Evolutionary conservation across 768 basidiomycete species (phyloP).

Genomic region (Gloeophyllum trabeum): DNA sequence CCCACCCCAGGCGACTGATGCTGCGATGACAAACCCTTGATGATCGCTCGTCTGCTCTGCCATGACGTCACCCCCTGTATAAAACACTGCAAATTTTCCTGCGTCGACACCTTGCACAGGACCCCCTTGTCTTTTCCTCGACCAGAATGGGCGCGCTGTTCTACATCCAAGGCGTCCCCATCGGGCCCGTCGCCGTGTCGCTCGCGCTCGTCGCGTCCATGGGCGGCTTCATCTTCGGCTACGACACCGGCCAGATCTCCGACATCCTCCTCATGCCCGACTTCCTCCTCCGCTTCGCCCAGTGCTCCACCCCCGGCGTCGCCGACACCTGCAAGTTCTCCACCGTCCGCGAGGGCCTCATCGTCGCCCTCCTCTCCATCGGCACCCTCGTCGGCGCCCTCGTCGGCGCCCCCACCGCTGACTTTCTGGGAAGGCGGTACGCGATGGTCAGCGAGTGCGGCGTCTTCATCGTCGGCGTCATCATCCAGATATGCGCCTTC

Average conservation of each 20-base stretch:
- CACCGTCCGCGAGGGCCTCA: constrained; percentile 48
- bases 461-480: constrained; percentile 48
- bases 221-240: constrained; percentile 40
- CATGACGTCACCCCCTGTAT: too few species aligned
- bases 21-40: too few species aligned
- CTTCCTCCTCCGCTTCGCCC: constrained; percentile 53
- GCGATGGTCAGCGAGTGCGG: constrained; percentile 55
- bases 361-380: constrained; percentile 61
- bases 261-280: constrained; percentile 67
- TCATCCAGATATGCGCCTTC: constrained; percentile 42
- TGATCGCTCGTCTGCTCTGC: too few species aligned
- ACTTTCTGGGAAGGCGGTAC: constrained; percentile 50
- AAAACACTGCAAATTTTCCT: too few species aligned
- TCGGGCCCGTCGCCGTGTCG: constrained; percentile 31
- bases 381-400: constrained; percentile 59
- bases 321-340: constrained; percentile 38
- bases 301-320: constrained; percentile 28
- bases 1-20: too few species aligned
- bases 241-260: constrained; percentile 71
- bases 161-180: not conserved
- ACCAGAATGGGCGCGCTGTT: too few species aligned
- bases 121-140: too few species aligned
- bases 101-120: too few species aligned
- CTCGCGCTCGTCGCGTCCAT: constrained; percentile 59
- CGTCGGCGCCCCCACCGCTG: constrained; percentile 44